Conservation (phyloP, 345 rosid genomes). For the Barbarea vulgaris region DNA sequence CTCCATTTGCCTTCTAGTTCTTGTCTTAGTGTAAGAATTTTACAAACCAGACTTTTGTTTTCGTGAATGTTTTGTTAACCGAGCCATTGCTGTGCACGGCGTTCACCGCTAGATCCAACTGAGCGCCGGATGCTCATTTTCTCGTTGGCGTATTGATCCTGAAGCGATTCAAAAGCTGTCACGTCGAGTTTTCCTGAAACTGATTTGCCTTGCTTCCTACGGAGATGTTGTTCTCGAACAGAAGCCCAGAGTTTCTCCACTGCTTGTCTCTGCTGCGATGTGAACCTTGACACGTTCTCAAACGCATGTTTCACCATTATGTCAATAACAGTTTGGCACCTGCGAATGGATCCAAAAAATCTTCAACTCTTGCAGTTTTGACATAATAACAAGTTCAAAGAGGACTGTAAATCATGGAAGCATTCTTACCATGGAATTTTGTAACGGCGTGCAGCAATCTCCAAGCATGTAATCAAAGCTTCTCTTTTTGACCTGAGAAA, state of each 20-base stretch:
- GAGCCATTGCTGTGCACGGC: constrained; percentile 92
- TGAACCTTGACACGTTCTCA: constrained; percentile 79
- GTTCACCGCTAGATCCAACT: constrained; percentile 88
- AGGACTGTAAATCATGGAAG: not conserved
- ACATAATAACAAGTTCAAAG: constrained; percentile 14
- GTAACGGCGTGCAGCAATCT: constrained; percentile 90
- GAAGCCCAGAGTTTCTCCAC: constrained; percentile 88
- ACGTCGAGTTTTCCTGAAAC: constrained; percentile 88
- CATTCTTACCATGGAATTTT: constrained; percentile 71
- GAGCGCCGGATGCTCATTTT: constrained; percentile 84
- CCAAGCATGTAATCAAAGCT: constrained; percentile 82
- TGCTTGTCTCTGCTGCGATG: constrained; percentile 80
- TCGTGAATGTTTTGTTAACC: constrained; percentile 48
- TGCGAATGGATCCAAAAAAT: constrained; percentile 36
- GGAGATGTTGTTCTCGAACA: constrained; percentile 72
- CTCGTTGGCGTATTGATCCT: constrained; percentile 81
- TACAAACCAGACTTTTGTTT: constrained; percentile 20
- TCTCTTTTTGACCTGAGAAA: constrained; percentile 78
- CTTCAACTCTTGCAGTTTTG: constrained; percentile 3
- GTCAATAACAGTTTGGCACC: constrained; percentile 98
- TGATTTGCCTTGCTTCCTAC: constrained; percentile 93
- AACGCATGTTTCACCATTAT: constrained; percentile 92
- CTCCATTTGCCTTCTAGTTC: constrained; percentile 17
- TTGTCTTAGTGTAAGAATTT: not conserved
- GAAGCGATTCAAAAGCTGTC: constrained; percentile 88